These are phyloP conservation scores for Cupressus sempervirens DNA, from an alignment of 75 land plant species.

Conservation along the genomic window DNA sequence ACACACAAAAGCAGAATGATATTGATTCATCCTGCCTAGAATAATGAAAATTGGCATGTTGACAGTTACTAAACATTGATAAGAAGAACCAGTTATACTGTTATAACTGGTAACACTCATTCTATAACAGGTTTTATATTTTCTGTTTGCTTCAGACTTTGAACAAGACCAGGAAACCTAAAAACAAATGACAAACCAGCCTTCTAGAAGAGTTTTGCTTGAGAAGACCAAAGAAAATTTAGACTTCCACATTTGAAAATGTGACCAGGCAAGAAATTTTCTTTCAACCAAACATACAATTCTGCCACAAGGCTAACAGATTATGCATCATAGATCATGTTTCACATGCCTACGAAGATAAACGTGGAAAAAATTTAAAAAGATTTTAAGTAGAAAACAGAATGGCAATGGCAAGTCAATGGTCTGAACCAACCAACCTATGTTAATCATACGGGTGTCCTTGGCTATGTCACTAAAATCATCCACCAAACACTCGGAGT, in stretches of 20 bases:
- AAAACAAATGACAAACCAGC: neutral
- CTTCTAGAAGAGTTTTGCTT: neutral
- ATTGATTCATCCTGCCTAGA: neutral
- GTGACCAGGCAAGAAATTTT: neutral
- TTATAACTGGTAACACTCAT: neutral
- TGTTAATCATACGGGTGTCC: constrained; percentile 6
- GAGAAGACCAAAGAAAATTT: neutral
- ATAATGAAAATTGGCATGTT: neutral
- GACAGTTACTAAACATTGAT: neutral
- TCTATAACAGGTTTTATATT: neutral
- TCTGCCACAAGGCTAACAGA: neutral
- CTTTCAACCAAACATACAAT: neutral
- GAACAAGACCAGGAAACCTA: neutral
- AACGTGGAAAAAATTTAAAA: neutral
- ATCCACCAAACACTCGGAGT: constrained; percentile 9
- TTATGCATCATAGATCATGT: neutral
- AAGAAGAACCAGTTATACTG: neutral
- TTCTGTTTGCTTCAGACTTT: neutral
- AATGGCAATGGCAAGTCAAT: constrained; percentile 1
- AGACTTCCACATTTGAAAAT: neutral
- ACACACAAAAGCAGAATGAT: neutral
- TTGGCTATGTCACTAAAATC: constrained; percentile 7
- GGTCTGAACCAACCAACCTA: constrained; percentile 10
- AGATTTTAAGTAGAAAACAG: neutral
- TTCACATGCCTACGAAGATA: neutral